Conservation (phyloP, 2,329 filamentous ascomycete genomes). For the Ciborinia camelliae region DNA sequence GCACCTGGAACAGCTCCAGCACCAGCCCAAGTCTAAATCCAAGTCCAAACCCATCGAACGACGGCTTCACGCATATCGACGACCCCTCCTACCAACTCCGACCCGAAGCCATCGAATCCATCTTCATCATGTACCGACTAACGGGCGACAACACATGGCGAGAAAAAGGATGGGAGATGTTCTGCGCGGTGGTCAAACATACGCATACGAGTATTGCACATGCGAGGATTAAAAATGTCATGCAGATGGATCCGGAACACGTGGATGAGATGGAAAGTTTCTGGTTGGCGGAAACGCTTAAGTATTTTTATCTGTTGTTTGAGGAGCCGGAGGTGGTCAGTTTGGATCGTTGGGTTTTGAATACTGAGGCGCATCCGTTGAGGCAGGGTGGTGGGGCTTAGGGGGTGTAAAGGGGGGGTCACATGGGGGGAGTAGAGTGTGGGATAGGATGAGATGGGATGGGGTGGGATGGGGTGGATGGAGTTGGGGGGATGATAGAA, state of each 20-base stretch:
- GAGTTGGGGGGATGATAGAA: too few species aligned
- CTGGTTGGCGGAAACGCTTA: slow-evolving; percentile 61
- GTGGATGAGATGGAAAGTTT: slow-evolving; percentile 57
- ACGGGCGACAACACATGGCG: slow-evolving; percentile 34
- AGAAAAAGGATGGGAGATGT: slow-evolving; percentile 47
- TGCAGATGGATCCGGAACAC: slow-evolving; percentile 23
- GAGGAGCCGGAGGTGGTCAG: slow-evolving; percentile 49
- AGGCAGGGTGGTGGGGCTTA: slow-evolving; percentile 5
- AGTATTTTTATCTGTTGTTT: slow-evolving; percentile 56
- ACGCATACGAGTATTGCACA: slow-evolving; percentile 43
- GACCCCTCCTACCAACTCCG: slow-evolving; percentile 47
- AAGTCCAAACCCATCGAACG: too few species aligned
- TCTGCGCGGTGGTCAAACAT: slow-evolving; percentile 42
- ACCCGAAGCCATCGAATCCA: slow-evolving; percentile 63
- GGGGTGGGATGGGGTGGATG: too few species aligned
- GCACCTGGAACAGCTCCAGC: slow-evolving; percentile 24
- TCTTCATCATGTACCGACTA: slow-evolving; percentile 54
- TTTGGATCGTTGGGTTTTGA: slow-evolving; percentile 57
- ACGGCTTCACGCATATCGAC: slow-evolving; percentile 18
- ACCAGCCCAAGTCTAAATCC: too few species aligned
- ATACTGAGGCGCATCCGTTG: slow-evolving; percentile 31
- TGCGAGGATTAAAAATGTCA: slow-evolving; percentile 43
- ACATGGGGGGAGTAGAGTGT: too few species aligned
- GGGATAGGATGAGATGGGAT: too few species aligned
- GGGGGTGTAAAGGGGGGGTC: not conserved